Conservation (phyloP, 2,329 filamentous ascomycete genomes). For the Rhytidhysteron rufulum region DNA sequence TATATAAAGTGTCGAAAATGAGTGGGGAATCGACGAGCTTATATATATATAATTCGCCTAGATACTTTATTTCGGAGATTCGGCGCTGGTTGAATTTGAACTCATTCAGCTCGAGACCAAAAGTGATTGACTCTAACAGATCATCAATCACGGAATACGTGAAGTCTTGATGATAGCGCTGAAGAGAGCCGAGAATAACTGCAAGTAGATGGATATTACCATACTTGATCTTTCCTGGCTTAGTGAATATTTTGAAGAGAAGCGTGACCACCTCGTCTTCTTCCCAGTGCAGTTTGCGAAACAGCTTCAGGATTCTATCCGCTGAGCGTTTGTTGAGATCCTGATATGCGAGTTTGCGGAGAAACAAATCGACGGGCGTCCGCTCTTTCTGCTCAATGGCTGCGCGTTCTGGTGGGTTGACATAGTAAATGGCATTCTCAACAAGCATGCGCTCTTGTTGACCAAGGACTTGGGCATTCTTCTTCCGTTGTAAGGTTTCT, state of each 20-base stretch:
- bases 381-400: slow-evolving; percentile 96
- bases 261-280: slow-evolving; percentile 78
- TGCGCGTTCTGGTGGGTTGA: slow-evolving; percentile 88
- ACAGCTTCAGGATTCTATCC: slow-evolving; percentile 88
- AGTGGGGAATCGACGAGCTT: slow-evolving; percentile 93
- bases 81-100: slow-evolving; percentile 96
- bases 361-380: slow-evolving; percentile 86
- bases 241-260: slow-evolving; percentile 88
- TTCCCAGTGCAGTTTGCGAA: slow-evolving; percentile 96
- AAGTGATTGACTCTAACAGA: slow-evolving; percentile 78
- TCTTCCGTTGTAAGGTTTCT: slow-evolving; percentile 93
- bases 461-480: slow-evolving; percentile 89
- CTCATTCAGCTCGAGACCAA: slow-evolving; percentile 91
- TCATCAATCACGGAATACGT: slow-evolving; percentile 90
- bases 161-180: slow-evolving; percentile 88
- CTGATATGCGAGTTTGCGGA: slow-evolving; percentile 86
- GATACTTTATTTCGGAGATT: slow-evolving; percentile 91
- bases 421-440: slow-evolving; percentile 96
- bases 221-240: slow-evolving; percentile 95
- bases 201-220: slow-evolving; percentile 93
- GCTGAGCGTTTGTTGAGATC: slow-evolving; percentile 94
- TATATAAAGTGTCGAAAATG: slow-evolving; percentile 93
- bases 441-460: slow-evolving; percentile 97
- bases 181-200: slow-evolving; percentile 81
- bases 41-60: slow-evolving; percentile 96